These are phyloP conservation scores for Diaporthe longicolla DNA, from an alignment of 2,329 filamentous ascomycete species.

Conservation along the genomic window DNA sequence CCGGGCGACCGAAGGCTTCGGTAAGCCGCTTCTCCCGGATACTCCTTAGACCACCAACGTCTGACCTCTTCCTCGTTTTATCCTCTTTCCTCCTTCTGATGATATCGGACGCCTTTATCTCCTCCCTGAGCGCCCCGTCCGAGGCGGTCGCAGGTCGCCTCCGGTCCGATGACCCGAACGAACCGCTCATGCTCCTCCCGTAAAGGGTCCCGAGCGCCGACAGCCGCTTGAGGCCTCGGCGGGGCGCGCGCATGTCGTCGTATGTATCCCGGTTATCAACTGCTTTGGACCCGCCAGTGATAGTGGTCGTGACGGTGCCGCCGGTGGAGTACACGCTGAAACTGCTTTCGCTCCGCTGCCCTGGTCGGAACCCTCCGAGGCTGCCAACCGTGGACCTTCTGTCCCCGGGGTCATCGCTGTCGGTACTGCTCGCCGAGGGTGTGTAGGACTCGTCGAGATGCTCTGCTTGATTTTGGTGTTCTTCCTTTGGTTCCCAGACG, in stretches of 20 bases:
- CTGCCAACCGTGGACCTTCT: conserved; percentile 7
- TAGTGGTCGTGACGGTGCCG: conserved; percentile 3
- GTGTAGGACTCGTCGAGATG: background rate
- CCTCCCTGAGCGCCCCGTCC: conserved; percentile 36
- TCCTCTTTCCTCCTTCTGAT: conserved; percentile 51
- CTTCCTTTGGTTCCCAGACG: background rate
- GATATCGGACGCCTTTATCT: conserved; percentile 46
- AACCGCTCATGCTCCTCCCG: conserved; percentile 35
- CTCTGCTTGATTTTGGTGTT: background rate
- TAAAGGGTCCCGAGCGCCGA: conserved; percentile 41
- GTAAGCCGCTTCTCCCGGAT: conserved; percentile 37
- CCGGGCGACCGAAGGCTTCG: conserved; percentile 10
- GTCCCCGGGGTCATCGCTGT: conserved; percentile 5
- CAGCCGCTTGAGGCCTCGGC: conserved; percentile 36
- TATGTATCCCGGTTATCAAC: background rate
- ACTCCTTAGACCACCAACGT: background rate
- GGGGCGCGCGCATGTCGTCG: background rate
- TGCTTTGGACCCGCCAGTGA: background rate
- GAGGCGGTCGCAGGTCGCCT: background rate
- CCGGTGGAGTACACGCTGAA: conserved; percentile 18
- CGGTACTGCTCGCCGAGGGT: background rate
- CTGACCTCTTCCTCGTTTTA: conserved; percentile 48
- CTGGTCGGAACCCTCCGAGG: background rate
- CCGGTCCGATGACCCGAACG: conserved; percentile 38
- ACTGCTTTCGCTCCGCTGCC: conserved; percentile 21